Conservation (phyloP, 164 flowering plant species). For the Brasenia schreberi region DNA sequence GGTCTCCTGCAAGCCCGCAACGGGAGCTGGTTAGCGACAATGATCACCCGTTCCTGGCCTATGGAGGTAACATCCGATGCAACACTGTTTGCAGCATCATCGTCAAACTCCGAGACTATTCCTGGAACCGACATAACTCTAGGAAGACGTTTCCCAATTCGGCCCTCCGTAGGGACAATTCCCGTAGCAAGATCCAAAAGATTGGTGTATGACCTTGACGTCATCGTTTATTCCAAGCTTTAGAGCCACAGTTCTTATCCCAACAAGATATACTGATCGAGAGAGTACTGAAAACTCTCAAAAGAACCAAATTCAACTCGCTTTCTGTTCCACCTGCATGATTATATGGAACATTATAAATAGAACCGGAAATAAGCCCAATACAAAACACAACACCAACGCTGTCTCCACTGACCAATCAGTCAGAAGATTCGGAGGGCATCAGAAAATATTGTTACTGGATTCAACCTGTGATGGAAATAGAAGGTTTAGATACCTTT, state of each 20-base stretch:
- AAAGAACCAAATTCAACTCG: no score
- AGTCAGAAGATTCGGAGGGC: no score
- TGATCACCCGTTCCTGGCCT: conserved; percentile 49
- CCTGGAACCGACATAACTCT: conserved; percentile 69
- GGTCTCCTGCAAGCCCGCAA: conserved; percentile 49
- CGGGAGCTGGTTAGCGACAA: conserved; percentile 68
- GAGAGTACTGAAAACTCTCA: neutral
- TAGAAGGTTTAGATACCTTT: no score
- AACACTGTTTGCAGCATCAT: conserved; percentile 59
- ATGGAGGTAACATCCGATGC: conserved; percentile 55
- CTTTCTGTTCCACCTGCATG: neutral
- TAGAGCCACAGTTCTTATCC: neutral
- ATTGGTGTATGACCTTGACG: conserved; percentile 74
- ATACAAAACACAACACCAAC: no score
- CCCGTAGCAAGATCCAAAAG: conserved; percentile 73
- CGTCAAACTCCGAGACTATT: conserved; percentile 54
- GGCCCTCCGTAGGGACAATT: conserved; percentile 45
- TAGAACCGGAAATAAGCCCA: no score
- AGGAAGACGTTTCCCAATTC: conserved; percentile 34
- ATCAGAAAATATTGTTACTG: no score
- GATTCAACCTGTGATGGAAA: no score
- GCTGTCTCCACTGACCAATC: no score
- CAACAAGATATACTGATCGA: neutral
- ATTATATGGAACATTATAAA: no score
- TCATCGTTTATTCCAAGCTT: conserved; percentile 17